Percentiles rank a stretch among this genome's conserved stretches.
Evolutionary conservation across 2,329 filamentous ascomycete genomes (phyloP).

Genomic region (Verticillium isaacii): DNA sequence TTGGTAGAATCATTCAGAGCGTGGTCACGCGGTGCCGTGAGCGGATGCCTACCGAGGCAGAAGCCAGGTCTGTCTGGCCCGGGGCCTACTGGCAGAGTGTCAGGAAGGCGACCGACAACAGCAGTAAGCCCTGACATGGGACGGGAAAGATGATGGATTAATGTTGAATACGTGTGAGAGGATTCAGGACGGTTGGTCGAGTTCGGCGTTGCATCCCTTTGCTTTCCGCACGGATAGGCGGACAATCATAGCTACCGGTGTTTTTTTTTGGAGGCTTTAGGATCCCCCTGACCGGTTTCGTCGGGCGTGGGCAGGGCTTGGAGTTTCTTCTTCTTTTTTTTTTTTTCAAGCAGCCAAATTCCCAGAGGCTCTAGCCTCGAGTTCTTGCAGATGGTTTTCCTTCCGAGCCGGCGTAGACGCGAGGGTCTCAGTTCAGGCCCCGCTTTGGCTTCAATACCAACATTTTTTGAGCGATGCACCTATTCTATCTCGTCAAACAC

Average conservation of each 20-base stretch:
- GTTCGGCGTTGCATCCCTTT: background rate
- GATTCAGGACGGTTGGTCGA: background rate
- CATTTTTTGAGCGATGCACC: background rate
- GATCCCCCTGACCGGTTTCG: background rate
- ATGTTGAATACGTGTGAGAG: constrained; percentile 9
- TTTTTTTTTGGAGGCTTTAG: background rate
- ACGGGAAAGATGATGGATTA: background rate
- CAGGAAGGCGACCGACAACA: constrained; percentile 40
- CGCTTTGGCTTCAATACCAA: background rate
- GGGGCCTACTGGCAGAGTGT: constrained; percentile 58
- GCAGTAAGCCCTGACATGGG: constrained; percentile 14
- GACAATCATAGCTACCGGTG: background rate
- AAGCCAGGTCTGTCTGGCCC: constrained; percentile 52
- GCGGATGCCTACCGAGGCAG: constrained; percentile 53
- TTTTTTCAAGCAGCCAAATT: background rate
- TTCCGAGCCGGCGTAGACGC: background rate
- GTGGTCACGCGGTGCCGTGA: constrained; percentile 56
- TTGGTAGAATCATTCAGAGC: constrained; percentile 58
- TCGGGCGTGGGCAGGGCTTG: background rate
- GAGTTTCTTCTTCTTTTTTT: background rate
- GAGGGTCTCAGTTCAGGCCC: background rate
- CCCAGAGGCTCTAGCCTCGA: background rate
- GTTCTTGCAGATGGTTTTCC: background rate
- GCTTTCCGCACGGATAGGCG: background rate
- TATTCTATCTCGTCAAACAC: background rate